These are phyloP conservation scores for Vanderwaltozyma tropicalis DNA, from an alignment of 805 yeast genomes.

Conservation along the genomic window DNA sequence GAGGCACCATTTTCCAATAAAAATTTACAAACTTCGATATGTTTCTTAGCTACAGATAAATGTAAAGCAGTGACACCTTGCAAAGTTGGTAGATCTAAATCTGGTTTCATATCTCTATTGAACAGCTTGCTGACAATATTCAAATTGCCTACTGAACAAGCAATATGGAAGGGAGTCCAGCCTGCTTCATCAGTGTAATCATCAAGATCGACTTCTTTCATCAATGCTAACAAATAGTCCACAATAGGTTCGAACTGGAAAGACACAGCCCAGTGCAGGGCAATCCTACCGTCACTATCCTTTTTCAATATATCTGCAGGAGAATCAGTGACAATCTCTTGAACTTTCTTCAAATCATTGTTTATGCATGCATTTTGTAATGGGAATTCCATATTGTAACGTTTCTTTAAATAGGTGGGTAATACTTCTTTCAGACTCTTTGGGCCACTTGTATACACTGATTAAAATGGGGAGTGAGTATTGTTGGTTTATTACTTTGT, in stretches of 20 bases:
- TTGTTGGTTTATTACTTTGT: too few relatives aligned
- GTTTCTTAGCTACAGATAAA: constrained; percentile 63
- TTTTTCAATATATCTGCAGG: constrained; percentile 36
- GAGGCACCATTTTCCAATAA: constrained; percentile 53
- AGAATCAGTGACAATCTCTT: constrained; percentile 37
- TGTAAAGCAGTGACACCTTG: constrained; percentile 69
- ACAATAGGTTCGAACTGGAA: constrained; percentile 45
- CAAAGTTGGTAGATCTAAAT: constrained; percentile 50
- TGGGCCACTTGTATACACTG: too few relatives aligned
- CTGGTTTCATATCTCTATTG: constrained; percentile 41
- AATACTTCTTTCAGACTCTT: neutral
- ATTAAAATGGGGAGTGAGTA: too few relatives aligned
- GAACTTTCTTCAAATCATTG: constrained; percentile 43
- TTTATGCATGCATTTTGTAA: constrained; percentile 61
- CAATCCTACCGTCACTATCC: constrained; percentile 71
- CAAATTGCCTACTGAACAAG: constrained; percentile 60
- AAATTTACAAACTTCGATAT: constrained; percentile 40
- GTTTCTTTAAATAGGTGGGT: neutral
- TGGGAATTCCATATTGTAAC: constrained; percentile 1
- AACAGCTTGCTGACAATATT: constrained; percentile 43
- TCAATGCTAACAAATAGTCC: constrained; percentile 27
- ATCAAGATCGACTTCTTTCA: constrained; percentile 47
- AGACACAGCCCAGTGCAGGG: constrained; percentile 85
- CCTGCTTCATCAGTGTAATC: constrained; percentile 63
- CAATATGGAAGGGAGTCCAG: constrained; percentile 84